Evolutionary conservation across 2,329 filamentous ascomycete species (phyloP), one percentile per base, ranked within the genome.

Genomic region (Diplodia scrobiculata): DNA sequence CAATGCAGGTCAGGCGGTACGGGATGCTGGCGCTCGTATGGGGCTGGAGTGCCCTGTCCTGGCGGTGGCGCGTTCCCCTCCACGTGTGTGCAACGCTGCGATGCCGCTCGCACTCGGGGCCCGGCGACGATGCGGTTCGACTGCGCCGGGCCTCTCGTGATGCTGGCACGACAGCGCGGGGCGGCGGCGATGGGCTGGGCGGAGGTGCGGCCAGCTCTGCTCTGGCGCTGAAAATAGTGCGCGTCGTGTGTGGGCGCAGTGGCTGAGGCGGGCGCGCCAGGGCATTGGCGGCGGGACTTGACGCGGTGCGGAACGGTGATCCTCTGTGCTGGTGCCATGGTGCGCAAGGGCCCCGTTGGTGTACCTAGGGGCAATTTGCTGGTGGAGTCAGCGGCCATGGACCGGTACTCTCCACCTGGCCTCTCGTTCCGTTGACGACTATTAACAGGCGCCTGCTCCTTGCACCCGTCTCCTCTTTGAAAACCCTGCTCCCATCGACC

Each of bases 321-420:
- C 58, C 58, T 62, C 47, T 48, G 58, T 45, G 45, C 45, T 50
- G 58, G 45, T n/a, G n/a, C n/a, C n/a, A n/a, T n/a, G n/a, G n/a
- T 11, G 45, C n/a, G 29, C 45, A 62, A 27, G 55, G 55, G 41
- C 55, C 55, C 34, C n/a, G 32, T 25, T 60, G 55, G 55, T 60
- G 41, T 50, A 50, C 58, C 58, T 62, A 62, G 58, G 58, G 58
- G 55, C 54, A 59, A 59, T 55, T 55, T 55, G 36, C 38, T 34
- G 38, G 55, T 48, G 36, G 34, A 60, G 38, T 60, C 25, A 60
- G 51, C 51, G 51, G 51, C 51, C 51, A 53, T 53, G 51, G 51
- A 53, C 51, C 52, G 52, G 52, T 47, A 36, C 55, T 54, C 50
- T 62, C 65, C 58, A 66, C 34, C 55, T 66, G 65, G 34, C 65